Percentiles rank a stretch among this genome's conserved stretches.
phyloP scores from a whole-genome alignment of 805 yeast species.

The Hanseniaspora occidentalis region DNA sequence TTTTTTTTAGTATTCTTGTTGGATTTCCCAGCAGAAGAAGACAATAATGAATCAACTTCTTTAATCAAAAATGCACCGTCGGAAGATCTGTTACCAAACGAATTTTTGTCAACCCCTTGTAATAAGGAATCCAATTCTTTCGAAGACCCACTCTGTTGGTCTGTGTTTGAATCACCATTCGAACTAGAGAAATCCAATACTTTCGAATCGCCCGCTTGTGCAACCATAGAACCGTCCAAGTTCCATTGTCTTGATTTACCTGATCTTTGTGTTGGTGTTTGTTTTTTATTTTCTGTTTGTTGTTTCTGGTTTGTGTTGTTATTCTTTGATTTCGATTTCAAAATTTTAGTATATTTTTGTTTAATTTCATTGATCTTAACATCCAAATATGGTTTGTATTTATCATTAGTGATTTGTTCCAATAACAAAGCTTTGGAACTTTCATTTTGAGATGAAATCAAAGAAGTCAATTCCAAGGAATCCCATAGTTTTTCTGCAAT shows the following conservation, averaged over 20 bases:
- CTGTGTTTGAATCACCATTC: too few relatives aligned
- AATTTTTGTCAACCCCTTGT: constrained; percentile 20
- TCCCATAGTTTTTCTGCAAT: constrained; percentile 26
- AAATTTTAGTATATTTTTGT: constrained; percentile 5
- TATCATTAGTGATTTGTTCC: constrained; percentile 13
- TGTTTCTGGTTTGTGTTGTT: constrained; percentile 1
- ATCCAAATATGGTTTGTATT: constrained; percentile 28
- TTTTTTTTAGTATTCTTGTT: constrained; percentile 23
- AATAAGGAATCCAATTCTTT: constrained; percentile 6
- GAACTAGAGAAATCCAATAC: constrained; percentile 50
- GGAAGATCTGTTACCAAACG: constrained; percentile 29
- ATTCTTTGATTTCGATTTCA: constrained; percentile 3
- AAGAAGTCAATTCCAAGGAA: constrained; percentile 20
- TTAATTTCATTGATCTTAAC: constrained; percentile 21
- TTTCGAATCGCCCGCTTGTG: constrained; percentile 28
- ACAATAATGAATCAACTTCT: constrained; percentile 37
- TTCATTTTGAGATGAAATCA: constrained; percentile 20
- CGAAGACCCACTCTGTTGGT: constrained; percentile 12
- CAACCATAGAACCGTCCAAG: constrained; percentile 44
- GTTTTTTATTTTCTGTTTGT: constrained; percentile 8
- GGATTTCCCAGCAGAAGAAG: constrained; percentile 28
- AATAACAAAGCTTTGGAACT: constrained; percentile 21
- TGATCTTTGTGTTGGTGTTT: constrained; percentile 9
- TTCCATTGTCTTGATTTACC: constrained; percentile 44
- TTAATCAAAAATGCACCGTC: constrained; percentile 53